Conservation (phyloP, 495 filamentous ascomycete species). For the Cudoniella acicularis region DNA sequence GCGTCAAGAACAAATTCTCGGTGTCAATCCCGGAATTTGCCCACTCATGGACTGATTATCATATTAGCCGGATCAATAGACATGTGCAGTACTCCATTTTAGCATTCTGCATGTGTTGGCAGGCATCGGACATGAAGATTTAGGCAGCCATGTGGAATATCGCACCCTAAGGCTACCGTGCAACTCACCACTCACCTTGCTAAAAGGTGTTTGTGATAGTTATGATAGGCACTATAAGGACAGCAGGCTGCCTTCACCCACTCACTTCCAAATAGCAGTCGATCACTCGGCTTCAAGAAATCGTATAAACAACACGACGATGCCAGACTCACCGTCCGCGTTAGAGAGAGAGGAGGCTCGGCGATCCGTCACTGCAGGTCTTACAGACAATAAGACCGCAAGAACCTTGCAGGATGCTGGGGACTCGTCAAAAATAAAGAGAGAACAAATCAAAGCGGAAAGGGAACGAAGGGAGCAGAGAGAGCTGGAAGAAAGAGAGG, state of each 20-base stretch:
- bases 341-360: not conserved
- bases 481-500: slow-evolving; percentile 1
- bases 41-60: not conserved
- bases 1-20: not conserved
- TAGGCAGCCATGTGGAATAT: not conserved
- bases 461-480: slow-evolving; percentile 6
- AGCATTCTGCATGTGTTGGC: not conserved
- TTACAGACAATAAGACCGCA: not conserved
- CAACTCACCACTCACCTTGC: not conserved
- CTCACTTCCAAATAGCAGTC: too few species aligned
- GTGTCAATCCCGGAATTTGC: not conserved
- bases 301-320: not conserved
- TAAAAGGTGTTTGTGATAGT: not conserved
- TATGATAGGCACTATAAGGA: not conserved
- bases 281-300: too few species aligned
- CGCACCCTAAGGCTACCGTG: not conserved
- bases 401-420: not conserved
- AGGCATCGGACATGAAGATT: not conserved
- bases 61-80: not conserved
- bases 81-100: not conserved
- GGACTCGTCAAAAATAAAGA: slow-evolving; percentile 6
- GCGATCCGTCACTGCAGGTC: not conserved
- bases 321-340: not conserved
- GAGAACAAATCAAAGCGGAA: slow-evolving; percentile 4
- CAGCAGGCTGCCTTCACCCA: too few species aligned